These are phyloP conservation scores for Botrytis galanthina DNA, from an alignment of 2,329 filamentous ascomycete genomes.

Conservation along the genomic window DNA sequence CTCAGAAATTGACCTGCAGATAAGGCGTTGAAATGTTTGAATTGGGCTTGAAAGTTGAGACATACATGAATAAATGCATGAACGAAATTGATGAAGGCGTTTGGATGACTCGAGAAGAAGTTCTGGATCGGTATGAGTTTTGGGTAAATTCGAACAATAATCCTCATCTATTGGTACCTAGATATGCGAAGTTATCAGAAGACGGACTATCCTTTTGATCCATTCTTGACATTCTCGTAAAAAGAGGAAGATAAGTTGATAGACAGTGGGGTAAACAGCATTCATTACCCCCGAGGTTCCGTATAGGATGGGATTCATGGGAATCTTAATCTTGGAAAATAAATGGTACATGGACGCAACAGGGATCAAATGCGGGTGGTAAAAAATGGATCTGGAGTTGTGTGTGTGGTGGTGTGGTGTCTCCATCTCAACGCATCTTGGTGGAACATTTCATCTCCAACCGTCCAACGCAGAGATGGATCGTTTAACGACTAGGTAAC, in stretches of 20 bases:
- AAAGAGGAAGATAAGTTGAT: background rate
- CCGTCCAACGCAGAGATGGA: slow-evolving; percentile 4
- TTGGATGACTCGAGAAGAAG: background rate
- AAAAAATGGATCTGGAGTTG: slow-evolving; percentile 6
- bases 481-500: background rate
- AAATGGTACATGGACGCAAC: background rate
- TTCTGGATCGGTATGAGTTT: background rate
- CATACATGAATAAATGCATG: slow-evolving; percentile 5
- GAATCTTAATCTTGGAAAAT: slow-evolving; percentile 8
- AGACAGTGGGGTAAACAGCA: slow-evolving; percentile 11
- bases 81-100: background rate
- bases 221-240: background rate
- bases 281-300: background rate
- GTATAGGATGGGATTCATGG: slow-evolving; percentile 1
- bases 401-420: background rate
- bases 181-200: background rate
- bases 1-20: slow-evolving; percentile 1
- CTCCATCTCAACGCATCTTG: slow-evolving; percentile 3
- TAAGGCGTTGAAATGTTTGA: background rate
- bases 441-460: slow-evolving; percentile 4
- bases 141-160: background rate
- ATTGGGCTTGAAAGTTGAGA: background rate
- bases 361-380: background rate
- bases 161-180: background rate
- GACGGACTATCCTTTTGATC: background rate